These are phyloP conservation scores for Rhinocladiella mackenziei DNA, from an alignment of 2,329 filamentous ascomycete genomes.

Conservation along the genomic window DNA sequence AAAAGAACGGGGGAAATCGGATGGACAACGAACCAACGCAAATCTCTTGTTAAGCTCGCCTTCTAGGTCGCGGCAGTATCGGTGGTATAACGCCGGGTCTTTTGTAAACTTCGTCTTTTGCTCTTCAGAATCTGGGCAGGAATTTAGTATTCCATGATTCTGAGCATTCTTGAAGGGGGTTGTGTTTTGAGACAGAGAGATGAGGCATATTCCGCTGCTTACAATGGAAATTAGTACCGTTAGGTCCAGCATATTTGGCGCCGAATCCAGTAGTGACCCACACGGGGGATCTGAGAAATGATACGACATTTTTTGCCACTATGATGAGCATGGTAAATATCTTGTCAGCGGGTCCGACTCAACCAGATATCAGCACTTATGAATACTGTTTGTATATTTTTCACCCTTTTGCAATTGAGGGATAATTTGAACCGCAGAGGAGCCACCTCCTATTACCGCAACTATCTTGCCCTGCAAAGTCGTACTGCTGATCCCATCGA, in stretches of 20 bases:
- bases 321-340: too few species aligned
- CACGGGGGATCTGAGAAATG: conserved; percentile 41
- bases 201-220: conserved; percentile 2
- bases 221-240: conserved; percentile 48
- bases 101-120: conserved; percentile 22
- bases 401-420: conserved; percentile 37
- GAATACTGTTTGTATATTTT: conserved; percentile 12
- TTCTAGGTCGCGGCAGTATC: conserved; percentile 32
- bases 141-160: too few species aligned
- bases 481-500: conserved; percentile 32
- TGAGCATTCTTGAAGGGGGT: too few species aligned
- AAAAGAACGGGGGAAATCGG: background rate
- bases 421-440: conserved; percentile 30
- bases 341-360: background rate
- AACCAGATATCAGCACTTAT: background rate
- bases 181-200: too few species aligned
- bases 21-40: conserved; percentile 1
- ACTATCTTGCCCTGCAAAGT: conserved; percentile 20
- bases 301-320: conserved; percentile 15
- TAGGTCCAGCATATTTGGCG: conserved; percentile 45
- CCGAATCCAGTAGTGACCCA: conserved; percentile 50
- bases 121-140: conserved; percentile 20
- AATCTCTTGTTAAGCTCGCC: conserved; percentile 30
- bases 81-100: conserved; percentile 11
- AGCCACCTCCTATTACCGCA: conserved; percentile 29